Conservation (phyloP, 2,329 filamentous ascomycete genomes). For the Sphaceloma murrayae region DNA sequence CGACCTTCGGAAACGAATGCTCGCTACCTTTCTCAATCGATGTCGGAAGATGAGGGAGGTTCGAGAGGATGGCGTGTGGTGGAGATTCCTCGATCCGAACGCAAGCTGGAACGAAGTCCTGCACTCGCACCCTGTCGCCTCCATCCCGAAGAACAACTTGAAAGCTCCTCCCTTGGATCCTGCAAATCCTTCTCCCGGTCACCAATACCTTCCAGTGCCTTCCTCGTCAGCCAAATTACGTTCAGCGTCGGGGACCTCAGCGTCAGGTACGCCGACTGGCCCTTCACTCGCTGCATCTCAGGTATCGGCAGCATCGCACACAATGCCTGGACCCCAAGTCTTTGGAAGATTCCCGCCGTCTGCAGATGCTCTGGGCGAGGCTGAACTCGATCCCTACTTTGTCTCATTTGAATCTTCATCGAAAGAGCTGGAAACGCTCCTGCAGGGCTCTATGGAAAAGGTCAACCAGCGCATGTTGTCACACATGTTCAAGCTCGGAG, state of each 20-base stretch:
- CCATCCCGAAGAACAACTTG: slow-evolving; percentile 85
- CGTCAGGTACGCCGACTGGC: slow-evolving; percentile 46
- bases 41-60: slow-evolving; percentile 90
- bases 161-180: slow-evolving; percentile 93
- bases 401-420: slow-evolving; percentile 85
- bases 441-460: slow-evolving; percentile 92
- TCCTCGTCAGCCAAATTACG: slow-evolving; percentile 78
- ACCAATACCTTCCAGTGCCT: slow-evolving; percentile 79
- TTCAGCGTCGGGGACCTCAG: slow-evolving; percentile 32
- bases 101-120: slow-evolving; percentile 98
- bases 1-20: slow-evolving; percentile 90
- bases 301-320: slow-evolving; percentile 48
- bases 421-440: slow-evolving; percentile 76
- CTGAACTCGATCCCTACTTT: slow-evolving; percentile 93
- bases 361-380: slow-evolving; percentile 65
- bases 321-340: slow-evolving; percentile 51
- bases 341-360: slow-evolving; percentile 77
- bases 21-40: slow-evolving; percentile 88
- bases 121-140: slow-evolving; percentile 79
- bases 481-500: slow-evolving; percentile 72
- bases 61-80: slow-evolving; percentile 88
- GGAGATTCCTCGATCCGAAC: slow-evolving; percentile 95
- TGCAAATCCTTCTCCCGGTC: slow-evolving; percentile 80
- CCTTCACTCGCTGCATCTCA: slow-evolving; percentile 42
- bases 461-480: slow-evolving; percentile 83